These are phyloP conservation scores for Calcarisporium arbuscula DNA, from an alignment of 2,329 filamentous ascomycete genomes.

Conservation along the genomic window DNA sequence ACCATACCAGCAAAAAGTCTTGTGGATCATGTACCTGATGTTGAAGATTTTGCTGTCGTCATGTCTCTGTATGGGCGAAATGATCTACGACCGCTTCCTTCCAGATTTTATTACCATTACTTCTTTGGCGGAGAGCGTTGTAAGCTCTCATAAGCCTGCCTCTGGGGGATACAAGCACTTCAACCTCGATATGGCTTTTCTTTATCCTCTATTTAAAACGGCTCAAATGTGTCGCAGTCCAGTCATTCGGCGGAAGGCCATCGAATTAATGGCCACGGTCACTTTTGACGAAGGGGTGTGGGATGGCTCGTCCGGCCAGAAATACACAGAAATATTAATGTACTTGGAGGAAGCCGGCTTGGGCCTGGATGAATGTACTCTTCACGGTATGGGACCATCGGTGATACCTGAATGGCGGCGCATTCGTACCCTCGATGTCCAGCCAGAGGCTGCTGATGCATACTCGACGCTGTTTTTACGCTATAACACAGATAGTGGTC, in stretches of 20 bases:
- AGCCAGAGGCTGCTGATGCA: too few species aligned
- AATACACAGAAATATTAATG: constrained; percentile 8
- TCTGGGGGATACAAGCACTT: neutral
- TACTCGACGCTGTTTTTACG: too few species aligned
- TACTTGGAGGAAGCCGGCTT: constrained; percentile 10
- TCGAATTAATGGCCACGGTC: constrained; percentile 4
- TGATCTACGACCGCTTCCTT: constrained; percentile 8
- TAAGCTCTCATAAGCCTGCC: neutral
- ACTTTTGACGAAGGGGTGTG: constrained; percentile 8
- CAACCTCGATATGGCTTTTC: constrained; percentile 10
- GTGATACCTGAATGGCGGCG: constrained; percentile 8
- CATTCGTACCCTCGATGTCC: constrained; percentile 3
- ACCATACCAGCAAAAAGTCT: constrained; percentile 3
- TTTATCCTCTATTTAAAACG: constrained; percentile 11
- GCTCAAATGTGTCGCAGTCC: constrained; percentile 12
- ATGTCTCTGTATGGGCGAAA: constrained; percentile 10
- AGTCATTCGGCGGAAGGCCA: constrained; percentile 8
- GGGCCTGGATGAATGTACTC: neutral
- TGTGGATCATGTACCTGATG: constrained; percentile 9
- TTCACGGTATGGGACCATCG: neutral
- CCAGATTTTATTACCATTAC: constrained; percentile 9
- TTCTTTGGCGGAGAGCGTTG: constrained; percentile 5
- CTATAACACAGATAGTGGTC: too few species aligned
- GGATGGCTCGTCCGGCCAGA: constrained; percentile 7
- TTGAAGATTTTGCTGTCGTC: constrained; percentile 7